Base-by-base conservation (phyloP, 345 rosid genomes). In the Raphanus raphanistrum region DNA sequence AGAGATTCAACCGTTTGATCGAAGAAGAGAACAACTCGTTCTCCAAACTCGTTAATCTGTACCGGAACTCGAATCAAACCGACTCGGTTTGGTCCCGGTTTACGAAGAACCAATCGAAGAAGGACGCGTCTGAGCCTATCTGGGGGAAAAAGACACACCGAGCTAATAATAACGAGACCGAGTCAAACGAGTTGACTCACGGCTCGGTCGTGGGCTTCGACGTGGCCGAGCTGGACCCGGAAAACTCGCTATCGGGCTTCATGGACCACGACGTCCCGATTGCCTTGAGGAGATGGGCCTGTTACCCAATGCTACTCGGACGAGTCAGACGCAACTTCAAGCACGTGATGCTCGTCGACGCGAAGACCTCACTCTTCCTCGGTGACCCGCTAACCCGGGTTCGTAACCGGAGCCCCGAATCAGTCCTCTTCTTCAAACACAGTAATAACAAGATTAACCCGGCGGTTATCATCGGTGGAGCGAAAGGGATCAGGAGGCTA, bases 151-250 rank as follows among this genome's bases (percentile, higher is more conserved):
- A 77, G 80, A 82, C 8, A 2, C 76, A 26, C 59, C 66, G 68
- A 36, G 71, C 68, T 36, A 52, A 16, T 52, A 62, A 15, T 26
- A 45, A 4, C 4, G 21, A 21, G 21, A 33, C 52, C 45, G 87
- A 86, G 84, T 82, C 70, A 63, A 63, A 70, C 73, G 87, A 76
- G 84, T 26, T 85, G 85, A 88, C 82, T 77, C 91, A 95, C 73
- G 99, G 99, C 2, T 95, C 99, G 1, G 67, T 95, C n/a, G 87
- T 89, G 60, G 86, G 92, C 8, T 95, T 95, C 70, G 94, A 90
- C 15, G 88, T 83, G 59, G 83, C 73, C 35, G 99, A 92, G 84
- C 87, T 95, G 66, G 97, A 92, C 82, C 92, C 98, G 21, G 98
- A 95, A 81, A 85, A 87, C 85, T 88, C 99, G 71, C 85, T 95